These are phyloP conservation scores for Sicyos edulis DNA, from an alignment of 306 rosid species.

Conservation along the genomic window DNA sequence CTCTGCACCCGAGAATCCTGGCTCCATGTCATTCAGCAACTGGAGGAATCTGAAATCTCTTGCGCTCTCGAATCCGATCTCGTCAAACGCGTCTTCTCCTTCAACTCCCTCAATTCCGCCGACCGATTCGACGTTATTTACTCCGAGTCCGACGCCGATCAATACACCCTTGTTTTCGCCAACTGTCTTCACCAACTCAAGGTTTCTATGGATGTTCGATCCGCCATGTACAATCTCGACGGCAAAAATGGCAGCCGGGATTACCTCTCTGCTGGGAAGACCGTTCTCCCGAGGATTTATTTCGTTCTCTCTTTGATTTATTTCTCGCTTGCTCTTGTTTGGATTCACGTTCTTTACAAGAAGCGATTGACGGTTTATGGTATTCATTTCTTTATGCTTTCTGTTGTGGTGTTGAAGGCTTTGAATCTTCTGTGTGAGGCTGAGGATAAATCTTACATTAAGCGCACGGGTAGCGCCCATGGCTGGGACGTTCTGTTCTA, in stretches of 20 bases:
- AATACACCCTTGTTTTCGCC: slow-evolving; percentile 77
- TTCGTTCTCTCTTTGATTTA: slow-evolving; percentile 57
- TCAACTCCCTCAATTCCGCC: slow-evolving; percentile 33
- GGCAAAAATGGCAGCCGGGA: slow-evolving; percentile 51
- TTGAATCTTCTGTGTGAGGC: slow-evolving; percentile 81
- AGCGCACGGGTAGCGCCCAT: slow-evolving; percentile 81
- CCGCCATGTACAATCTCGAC: slow-evolving; percentile 88
- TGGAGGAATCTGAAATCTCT: slow-evolving; percentile 50
- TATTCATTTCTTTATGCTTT: slow-evolving; percentile 90
- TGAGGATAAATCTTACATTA: slow-evolving; percentile 78
- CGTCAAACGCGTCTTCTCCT: slow-evolving; percentile 51
- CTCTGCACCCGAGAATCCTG: slow-evolving; percentile 74
- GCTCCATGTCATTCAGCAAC: slow-evolving; percentile 68
- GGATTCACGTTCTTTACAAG: slow-evolving; percentile 62
- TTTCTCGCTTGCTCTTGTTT: slow-evolving; percentile 42
- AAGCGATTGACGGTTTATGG: slow-evolving; percentile 71
- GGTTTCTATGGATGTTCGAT: slow-evolving; percentile 62
- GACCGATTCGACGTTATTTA: slow-evolving; percentile 23
- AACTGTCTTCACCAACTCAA: slow-evolving; percentile 45
- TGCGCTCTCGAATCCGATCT: slow-evolving; percentile 66
- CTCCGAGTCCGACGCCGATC: slow-evolving; percentile 62
- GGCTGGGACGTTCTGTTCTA: slow-evolving; percentile 96
- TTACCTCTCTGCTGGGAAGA: slow-evolving; percentile 74
- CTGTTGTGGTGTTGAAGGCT: slow-evolving; percentile 65
- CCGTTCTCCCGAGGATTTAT: slow-evolving; percentile 70